Base-by-base conservation (phyloP, 345 rosid species). In the Boechera retrofracta region DNA sequence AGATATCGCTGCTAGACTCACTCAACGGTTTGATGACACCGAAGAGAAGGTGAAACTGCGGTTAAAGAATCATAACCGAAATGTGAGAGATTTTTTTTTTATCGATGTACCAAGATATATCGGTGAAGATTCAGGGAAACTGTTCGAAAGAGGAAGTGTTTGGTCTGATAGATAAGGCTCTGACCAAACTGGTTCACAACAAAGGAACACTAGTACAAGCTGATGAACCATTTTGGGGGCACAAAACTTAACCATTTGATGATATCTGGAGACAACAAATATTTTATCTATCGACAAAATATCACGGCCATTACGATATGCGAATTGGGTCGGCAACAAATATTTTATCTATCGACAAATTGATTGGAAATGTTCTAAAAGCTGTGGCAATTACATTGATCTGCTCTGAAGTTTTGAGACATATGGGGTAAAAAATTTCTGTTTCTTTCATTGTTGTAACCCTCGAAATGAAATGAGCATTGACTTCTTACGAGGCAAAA, bases 1-100 rank as follows among this genome's bases (percentile, higher is more conserved):
- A 35, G 7, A 35, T 2, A 35, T 35, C 7, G 0, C 90, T 45
- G 87, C 88, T 10, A 86, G 98, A 72, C 85, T 90, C 24, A 86
- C 91, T 29, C 90, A 84, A 80, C 86, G 91, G 29, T 87, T 90
- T 77, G 94, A 88, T 77, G 94, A 90, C 77, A 90, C 94, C 0
- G 88, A 85, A 82, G 96, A 90, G 77, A 93, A 88, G 89, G 94
- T 88, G 80, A 90, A 87, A 84, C 76, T 90, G 83, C 89, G 92
- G 57, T 76, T 88, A 72, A 70, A 4, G 42, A 88, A 91, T 32
- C 95, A 87, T 80, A 82, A 84, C 72, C 83, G 82, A 65, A 89
- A 91, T 64, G 78, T 93, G 24, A 21, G 24, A 21, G 24, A 21
- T 21, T 1, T 21, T 21, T 21, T 21, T 21, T 21, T 21, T 21